Base-by-base conservation (phyloP, 805 yeast genomes). In the Starmerella bacillaris region DNA sequence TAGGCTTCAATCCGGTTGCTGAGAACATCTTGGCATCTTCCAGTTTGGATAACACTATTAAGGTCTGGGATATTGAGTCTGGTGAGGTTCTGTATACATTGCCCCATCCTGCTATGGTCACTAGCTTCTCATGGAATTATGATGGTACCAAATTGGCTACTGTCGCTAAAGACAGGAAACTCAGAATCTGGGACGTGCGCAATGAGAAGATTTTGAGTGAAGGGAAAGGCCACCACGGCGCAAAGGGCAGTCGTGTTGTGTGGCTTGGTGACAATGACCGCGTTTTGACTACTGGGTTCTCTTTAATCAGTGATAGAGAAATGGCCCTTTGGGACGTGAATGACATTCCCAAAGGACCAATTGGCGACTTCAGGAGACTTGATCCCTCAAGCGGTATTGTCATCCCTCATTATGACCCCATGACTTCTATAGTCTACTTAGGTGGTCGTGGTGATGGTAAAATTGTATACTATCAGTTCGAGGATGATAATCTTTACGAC, bases 371-470 rank as follows among this genome's bases (percentile, higher is more conserved):
- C 54, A 66, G 76, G 50, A 70, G 74, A 27, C 67, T 89, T 33
- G 98, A 92, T 53, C 70, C 92, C 18, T 76, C 92, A 4, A 78
- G 95, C 2, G 98, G 99, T 48, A 78, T 89, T 28, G 61, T 84
- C 55, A 78, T 89, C 69, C 98, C 98, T 20, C 70, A 78, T 49
- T 89, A 61, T 53, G 99, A 89, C 53, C 78, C 71, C 19, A 68
- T 78, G 24, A 83, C 78, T 30, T 70, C 74, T 37, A 70, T 84
- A 39, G 64, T 89, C 40, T 89, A 77, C 51, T 61, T 89, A 41
- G 96, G 93, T 21, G 99, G 98, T 47, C 86, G 89, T 57, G 95
- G 95, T 56, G 98, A 89, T 56, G 96, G 96, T 49, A 89, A 86
- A 55, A 80, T 89, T 50, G 78, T 94, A 51, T 86, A 86, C 59